Evolutionary conservation across 1,139 yeast genomes (phyloP).

Genomic region (Ogataea hybrid): DNA sequence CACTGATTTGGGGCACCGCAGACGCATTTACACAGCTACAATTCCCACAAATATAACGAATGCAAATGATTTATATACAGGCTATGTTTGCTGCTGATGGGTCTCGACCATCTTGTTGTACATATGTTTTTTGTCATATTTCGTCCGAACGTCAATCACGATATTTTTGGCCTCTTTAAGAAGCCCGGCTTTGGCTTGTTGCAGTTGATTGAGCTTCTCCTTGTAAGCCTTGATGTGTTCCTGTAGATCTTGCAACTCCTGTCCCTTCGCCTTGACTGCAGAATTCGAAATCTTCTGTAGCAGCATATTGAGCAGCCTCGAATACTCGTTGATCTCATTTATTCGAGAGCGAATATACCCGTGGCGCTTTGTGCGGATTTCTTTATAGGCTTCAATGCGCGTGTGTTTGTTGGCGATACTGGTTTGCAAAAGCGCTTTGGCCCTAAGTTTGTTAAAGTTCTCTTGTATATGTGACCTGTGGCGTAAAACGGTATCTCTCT

Average conservation of each 20-base stretch:
- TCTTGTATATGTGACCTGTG: neutral
- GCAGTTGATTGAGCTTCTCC: neutral
- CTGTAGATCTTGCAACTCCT: neutral
- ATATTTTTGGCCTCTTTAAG: neutral
- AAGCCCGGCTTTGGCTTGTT: neutral
- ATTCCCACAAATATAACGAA: constrained; percentile 28
- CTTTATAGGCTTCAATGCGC: neutral
- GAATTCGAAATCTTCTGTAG: neutral
- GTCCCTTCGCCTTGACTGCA: neutral
- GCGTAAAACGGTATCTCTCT: neutral
- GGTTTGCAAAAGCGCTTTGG: neutral
- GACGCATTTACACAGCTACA: constrained; percentile 34
- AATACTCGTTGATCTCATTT: neutral
- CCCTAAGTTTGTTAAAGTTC: neutral
- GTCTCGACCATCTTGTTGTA: neutral
- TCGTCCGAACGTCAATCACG: neutral
- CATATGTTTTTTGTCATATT: neutral
- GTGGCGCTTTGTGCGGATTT: neutral
- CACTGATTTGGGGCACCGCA: constrained; percentile 68
- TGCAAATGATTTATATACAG: neutral
- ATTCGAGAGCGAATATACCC: neutral
- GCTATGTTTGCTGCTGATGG: neutral
- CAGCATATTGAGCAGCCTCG: neutral
- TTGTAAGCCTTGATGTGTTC: neutral
- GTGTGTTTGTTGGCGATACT: neutral